Conservation (phyloP, 148 eudicot genomes). For the Amaranthus cruentus region DNA sequence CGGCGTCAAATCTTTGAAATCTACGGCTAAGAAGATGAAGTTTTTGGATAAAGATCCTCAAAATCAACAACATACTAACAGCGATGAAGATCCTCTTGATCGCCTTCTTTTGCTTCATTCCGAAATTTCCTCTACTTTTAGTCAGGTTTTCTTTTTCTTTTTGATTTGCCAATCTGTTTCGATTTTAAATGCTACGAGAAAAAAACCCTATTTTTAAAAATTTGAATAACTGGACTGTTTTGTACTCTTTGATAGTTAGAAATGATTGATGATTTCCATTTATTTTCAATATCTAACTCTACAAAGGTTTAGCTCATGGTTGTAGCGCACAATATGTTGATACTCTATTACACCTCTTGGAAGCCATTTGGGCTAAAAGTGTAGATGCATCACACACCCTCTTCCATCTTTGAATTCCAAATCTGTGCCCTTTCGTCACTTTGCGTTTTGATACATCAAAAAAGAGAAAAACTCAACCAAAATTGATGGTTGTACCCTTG, state of each 20-base stretch:
- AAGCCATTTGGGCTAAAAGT: no score
- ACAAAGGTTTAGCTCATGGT: no score
- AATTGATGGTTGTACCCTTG: no score
- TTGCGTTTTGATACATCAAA: no score
- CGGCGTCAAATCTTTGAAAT: slow-evolving; percentile 11
- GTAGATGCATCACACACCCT: no score
- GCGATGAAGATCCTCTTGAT: slow-evolving; percentile 35
- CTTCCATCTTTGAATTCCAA: no score
- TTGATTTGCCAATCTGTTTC: not conserved
- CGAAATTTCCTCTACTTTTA: slow-evolving; percentile 44
- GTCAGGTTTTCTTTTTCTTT: slow-evolving; percentile 31
- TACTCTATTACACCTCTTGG: no score
- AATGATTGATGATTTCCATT: not conserved
- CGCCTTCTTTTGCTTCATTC: slow-evolving; percentile 68
- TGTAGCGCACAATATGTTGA: no score
- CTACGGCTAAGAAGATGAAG: not conserved
- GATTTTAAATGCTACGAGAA: not conserved
- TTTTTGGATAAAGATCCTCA: not conserved
- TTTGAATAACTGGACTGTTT: not conserved
- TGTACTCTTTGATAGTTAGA: not conserved
- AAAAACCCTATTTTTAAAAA: not conserved
- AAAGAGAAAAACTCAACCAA: no score
- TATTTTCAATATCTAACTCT: no score
- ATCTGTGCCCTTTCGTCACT: no score
- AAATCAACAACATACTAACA: not conserved